Evolutionary conservation across 306 rosid genomes (phyloP), one percentile per base, ranked within the genome.

Genomic region (Ammopiptanthus mongolicus): DNA sequence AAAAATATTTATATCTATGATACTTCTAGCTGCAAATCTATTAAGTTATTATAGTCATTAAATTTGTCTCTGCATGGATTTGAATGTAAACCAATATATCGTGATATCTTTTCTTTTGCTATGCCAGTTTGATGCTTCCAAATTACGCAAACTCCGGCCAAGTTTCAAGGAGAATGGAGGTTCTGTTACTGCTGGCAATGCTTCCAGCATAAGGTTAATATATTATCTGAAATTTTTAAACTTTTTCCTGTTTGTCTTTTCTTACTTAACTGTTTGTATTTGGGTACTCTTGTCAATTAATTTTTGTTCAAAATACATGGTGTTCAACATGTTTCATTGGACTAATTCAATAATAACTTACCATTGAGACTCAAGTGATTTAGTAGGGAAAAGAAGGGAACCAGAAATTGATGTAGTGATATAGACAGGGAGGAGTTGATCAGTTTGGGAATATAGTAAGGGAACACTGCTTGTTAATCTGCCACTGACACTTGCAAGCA

Each of bases 171-270:
- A 88, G 52, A 87, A 3, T 72, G 97, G 99, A 31, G 99, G 99
- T 53, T 78, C 98, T 66, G 99, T 96, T 33, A 96, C 99, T 21
- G 97, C 99, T 15, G 99, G 99, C 79, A 96, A 96, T 84, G 99
- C 99, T 78, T 96, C 99, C 33, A 96, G 99, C 68, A 92, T 96
- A 86, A 92, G 99, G 99, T 96, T 83, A 52, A 41, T 69, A 73
- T 77, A 36, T 55, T 55, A 4, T 75, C 12, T 34, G 33, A 57
- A 44, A 15, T 63, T 36, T 0, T 46, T 47, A 19, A 21, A 15
- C 57, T 17, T 77, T 60, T 59, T 13, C 5, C 36, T 60, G 29
- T 5, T 36, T 13, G 11, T 19, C 37, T 11, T 74, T 23, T 39
- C 57, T 60, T 21, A 11, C 47, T 41, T 64, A 59, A 42, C 19